phyloP scores from a whole-genome alignment of 345 rosid genomes.

The Rubroshorea leprosula region DNA sequence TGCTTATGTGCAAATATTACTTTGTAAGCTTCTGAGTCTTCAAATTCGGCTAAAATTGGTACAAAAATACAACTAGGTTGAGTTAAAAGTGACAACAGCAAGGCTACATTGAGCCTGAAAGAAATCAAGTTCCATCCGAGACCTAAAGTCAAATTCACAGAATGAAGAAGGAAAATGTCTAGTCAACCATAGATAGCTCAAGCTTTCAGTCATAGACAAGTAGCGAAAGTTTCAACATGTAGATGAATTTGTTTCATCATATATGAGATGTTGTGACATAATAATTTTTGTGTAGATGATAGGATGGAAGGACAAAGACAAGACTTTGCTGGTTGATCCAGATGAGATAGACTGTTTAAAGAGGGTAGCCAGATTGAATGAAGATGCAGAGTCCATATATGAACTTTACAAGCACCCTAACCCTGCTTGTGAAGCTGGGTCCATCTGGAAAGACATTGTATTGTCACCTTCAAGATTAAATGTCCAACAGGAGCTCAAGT shows the following conservation, averaged over 20 bases:
- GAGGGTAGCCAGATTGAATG: constrained; percentile 58
- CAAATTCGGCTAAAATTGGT: too few relatives aligned
- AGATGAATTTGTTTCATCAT: not conserved
- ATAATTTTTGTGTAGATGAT: constrained; percentile 52
- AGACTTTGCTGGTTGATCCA: constrained; percentile 80
- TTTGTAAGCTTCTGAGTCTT: too few relatives aligned
- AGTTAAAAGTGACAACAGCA: too few relatives aligned
- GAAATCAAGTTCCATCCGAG: not conserved
- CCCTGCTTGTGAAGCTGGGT: constrained; percentile 63
- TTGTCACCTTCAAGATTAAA: constrained; percentile 77
- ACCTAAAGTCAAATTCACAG: too few relatives aligned
- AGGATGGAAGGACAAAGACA: constrained; percentile 95
- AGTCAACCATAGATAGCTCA: not conserved
- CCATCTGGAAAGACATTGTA: constrained; percentile 95
- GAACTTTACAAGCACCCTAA: constrained; percentile 64
- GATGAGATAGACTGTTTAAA: constrained; percentile 70
- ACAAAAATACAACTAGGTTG: too few relatives aligned
- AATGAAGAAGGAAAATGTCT: too few relatives aligned
- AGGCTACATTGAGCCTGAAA: too few relatives aligned
- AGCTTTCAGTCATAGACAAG: not conserved
- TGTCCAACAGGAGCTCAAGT: constrained; percentile 70
- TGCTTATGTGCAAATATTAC: too few relatives aligned
- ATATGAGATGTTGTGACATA: constrained; percentile 21
- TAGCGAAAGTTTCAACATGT: not conserved
- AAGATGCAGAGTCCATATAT: constrained; percentile 71